Percentiles rank a stretch among this genome's conserved stretches.
phyloP scores from a whole-genome alignment of 306 rosid genomes.

The Casuarina equisetifolia region DNA sequence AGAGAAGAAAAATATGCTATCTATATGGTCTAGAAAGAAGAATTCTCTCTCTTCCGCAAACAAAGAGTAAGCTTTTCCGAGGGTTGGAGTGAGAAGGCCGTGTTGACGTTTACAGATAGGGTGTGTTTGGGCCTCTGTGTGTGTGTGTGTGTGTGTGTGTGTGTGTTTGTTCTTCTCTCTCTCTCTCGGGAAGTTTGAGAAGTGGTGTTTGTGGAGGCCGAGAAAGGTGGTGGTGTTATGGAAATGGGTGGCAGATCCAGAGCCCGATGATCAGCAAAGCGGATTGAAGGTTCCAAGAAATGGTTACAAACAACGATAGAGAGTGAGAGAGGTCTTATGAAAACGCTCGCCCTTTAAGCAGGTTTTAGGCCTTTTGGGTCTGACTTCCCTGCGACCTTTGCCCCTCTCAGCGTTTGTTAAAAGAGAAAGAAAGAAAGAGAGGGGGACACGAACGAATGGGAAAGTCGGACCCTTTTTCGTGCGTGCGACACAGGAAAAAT shows the following conservation, averaged over 20 bases:
- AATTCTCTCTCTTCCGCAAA: neutral
- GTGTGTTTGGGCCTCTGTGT: neutral
- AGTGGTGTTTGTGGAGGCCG: slow-evolving; percentile 24
- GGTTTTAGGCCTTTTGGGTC: slow-evolving; percentile 1
- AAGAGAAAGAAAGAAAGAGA: neutral
- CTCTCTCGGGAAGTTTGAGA: slow-evolving; percentile 8
- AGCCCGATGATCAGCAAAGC: slow-evolving; percentile 50
- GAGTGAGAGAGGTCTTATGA: neutral
- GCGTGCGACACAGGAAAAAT: no score
- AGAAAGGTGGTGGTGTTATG: slow-evolving; percentile 31
- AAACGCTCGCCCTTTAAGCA: neutral
- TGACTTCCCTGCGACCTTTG: neutral
- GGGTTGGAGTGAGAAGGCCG: neutral
- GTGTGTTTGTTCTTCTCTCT: neutral
- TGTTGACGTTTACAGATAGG: neutral
- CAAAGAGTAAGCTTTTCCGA: neutral
- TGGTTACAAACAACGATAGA: neutral
- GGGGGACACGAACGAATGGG: neutral
- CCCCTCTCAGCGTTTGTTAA: no score
- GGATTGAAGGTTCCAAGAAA: slow-evolving; percentile 35
- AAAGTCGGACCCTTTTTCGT: neutral
- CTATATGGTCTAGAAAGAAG: neutral
- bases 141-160: neutral
- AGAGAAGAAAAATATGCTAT: neutral
- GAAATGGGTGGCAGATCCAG: slow-evolving; percentile 50